These are phyloP conservation scores for Apophysomyces elegans DNA, from an alignment of 371 early-diverging fungal genomes.

Conservation along the genomic window DNA sequence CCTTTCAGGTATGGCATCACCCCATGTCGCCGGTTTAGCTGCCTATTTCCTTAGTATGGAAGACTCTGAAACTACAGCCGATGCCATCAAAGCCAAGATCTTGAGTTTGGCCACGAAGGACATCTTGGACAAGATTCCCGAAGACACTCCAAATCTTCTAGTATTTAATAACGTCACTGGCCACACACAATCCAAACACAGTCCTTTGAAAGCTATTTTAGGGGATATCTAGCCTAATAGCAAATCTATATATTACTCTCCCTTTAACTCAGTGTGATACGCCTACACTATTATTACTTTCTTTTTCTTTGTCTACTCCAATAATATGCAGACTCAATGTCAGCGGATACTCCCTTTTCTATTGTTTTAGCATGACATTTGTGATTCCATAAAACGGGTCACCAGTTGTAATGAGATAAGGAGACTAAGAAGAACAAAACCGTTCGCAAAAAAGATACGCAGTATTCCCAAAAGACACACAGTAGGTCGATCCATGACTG, in stretches of 20 bases:
- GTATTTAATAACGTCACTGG: conserved; percentile 66
- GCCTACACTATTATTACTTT: too few relatives aligned
- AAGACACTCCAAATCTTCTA: conserved; percentile 73
- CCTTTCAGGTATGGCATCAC: conserved; percentile 53
- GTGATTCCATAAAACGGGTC: neutral
- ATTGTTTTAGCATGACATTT: neutral
- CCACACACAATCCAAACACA: conserved; percentile 7
- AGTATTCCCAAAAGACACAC: neutral
- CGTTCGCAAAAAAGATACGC: neutral
- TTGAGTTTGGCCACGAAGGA: conserved; percentile 66
- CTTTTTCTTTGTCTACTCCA: too few relatives aligned
- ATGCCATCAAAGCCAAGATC: conserved; percentile 74
- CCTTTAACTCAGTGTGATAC: too few relatives aligned
- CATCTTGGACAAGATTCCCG: conserved; percentile 61
- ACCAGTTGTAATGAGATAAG: neutral
- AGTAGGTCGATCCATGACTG: neutral
- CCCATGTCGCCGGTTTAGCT: conserved; percentile 97
- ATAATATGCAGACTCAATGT: too few relatives aligned
- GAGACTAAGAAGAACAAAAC: neutral
- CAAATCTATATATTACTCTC: too few relatives aligned
- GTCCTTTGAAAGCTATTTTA: too few relatives aligned
- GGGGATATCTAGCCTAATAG: too few relatives aligned
- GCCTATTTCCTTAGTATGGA: conserved; percentile 81
- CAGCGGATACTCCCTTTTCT: too few relatives aligned
- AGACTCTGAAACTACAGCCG: conserved; percentile 52